Percentiles rank a stretch among this genome's conserved stretches.
These are phyloP conservation scores for Quercus ilex DNA, from an alignment of 306 rosid species.

Conservation along the genomic window DNA sequence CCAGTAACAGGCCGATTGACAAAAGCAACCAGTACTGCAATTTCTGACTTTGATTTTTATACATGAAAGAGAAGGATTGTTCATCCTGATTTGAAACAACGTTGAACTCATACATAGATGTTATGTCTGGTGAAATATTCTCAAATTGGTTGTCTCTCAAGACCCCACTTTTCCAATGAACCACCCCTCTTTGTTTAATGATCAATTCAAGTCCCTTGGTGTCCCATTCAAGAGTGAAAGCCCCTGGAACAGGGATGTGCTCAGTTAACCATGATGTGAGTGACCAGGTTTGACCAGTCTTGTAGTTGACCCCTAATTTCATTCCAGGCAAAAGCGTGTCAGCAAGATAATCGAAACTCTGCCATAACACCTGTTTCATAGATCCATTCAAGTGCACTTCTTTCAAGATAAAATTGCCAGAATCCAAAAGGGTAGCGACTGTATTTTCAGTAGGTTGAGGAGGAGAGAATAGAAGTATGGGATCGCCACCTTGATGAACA, in stretches of 20 bases:
- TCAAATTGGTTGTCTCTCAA: too few species aligned
- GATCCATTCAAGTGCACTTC: neutral
- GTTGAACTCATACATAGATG: neutral
- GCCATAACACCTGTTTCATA: neutral
- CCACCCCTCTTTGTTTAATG: too few species aligned
- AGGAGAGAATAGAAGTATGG: neutral
- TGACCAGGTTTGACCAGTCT: neutral
- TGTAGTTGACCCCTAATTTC: constrained; percentile 1
- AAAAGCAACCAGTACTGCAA: constrained; percentile 7
- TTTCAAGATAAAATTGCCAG: constrained; percentile 15
- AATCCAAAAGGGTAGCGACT: neutral
- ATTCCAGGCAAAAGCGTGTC: constrained; percentile 6
- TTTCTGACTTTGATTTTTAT: neutral
- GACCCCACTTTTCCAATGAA: too few species aligned
- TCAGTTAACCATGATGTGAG: neutral
- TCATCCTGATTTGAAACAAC: neutral
- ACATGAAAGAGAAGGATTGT: too few species aligned
- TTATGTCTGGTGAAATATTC: too few species aligned
- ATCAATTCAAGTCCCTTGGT: too few species aligned
- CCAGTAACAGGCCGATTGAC: neutral
- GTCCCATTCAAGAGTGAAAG: too few species aligned
- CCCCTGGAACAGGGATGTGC: neutral
- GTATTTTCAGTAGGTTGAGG: too few species aligned
- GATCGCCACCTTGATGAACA: neutral
- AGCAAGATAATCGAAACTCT: constrained; percentile 1